Conservation (phyloP, 306 rosid genomes). For the Mimosa bimucronata region DNA sequence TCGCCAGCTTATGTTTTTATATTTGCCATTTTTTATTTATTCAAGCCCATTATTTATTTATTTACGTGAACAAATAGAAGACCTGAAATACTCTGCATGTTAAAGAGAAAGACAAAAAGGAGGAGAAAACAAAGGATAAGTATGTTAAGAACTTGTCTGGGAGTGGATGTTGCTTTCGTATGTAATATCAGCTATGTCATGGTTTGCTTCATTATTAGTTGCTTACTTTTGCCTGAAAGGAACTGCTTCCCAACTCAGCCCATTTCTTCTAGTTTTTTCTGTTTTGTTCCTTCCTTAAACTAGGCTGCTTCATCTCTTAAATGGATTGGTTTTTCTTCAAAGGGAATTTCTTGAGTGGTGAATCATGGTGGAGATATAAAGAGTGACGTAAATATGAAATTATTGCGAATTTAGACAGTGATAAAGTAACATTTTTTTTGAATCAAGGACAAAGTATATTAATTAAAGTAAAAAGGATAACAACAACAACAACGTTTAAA, state of each 20-base stretch:
- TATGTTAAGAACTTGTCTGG: slow-evolving; percentile 28
- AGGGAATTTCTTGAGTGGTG: background rate
- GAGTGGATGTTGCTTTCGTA: slow-evolving; percentile 35
- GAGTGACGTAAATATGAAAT: background rate
- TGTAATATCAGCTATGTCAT: background rate
- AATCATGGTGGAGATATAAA: background rate
- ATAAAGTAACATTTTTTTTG: background rate
- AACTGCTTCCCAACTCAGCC: background rate
- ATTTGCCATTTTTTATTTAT: background rate
- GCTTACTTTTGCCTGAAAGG: slow-evolving; percentile 28
- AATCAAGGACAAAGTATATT: no score
- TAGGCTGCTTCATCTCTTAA: background rate
- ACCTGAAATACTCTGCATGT: background rate
- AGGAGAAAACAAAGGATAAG: slow-evolving; percentile 4
- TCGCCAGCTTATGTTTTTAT: background rate
- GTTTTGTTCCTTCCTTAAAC: background rate
- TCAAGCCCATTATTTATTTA: background rate
- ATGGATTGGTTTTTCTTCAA: background rate
- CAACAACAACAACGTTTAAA: no score
- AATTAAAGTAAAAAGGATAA: no score
- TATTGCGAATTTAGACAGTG: background rate
- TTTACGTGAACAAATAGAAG: background rate
- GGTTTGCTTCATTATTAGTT: background rate
- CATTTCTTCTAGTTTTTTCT: background rate
- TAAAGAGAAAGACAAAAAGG: background rate